Conservation (phyloP, 768 basidiomycete species). For the Hypholoma fasciculare region DNA sequence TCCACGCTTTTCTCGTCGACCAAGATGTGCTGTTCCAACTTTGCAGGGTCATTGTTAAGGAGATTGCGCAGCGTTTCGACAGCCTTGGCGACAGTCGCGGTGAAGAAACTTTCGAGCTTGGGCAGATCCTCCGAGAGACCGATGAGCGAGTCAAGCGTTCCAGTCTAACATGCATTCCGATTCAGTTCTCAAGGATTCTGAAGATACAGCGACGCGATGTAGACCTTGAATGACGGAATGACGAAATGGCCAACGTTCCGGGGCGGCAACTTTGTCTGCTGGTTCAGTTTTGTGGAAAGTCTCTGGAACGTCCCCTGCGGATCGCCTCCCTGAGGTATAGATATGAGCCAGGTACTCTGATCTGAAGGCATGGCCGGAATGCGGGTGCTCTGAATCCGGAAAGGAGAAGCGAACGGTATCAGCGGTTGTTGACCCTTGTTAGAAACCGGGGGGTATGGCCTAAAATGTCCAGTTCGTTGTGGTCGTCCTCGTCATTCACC, state of each 20-base stretch:
- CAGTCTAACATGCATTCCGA: slow-evolving; percentile 59
- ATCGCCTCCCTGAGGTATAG: slow-evolving; percentile 86
- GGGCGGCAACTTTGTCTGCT: slow-evolving; percentile 50
- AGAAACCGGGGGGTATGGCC: slow-evolving; percentile 6
- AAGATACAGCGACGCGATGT: slow-evolving; percentile 15
- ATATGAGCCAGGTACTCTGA: slow-evolving; percentile 91
- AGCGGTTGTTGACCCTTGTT: slow-evolving; percentile 25
- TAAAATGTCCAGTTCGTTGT: neutral
- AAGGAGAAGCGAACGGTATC: slow-evolving; percentile 16
- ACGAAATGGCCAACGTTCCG: slow-evolving; percentile 62
- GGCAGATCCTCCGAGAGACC: slow-evolving; percentile 90
- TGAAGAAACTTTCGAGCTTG: slow-evolving; percentile 89
- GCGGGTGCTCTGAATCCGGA: slow-evolving; percentile 8
- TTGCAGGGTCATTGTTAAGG: slow-evolving; percentile 81
- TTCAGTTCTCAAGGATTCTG: slow-evolving; percentile 17
- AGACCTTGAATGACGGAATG: slow-evolving; percentile 91
- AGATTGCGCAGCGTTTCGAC: slow-evolving; percentile 93
- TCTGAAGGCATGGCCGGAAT: slow-evolving; percentile 80
- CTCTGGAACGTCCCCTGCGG: slow-evolving; percentile 74
- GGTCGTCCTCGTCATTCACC: neutral
- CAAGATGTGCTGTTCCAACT: slow-evolving; percentile 71
- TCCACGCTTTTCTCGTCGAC: slow-evolving; percentile 82
- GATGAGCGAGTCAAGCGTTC: slow-evolving; percentile 89
- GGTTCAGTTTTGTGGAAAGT: slow-evolving; percentile 58
- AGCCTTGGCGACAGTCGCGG: slow-evolving; percentile 83